Evolutionary conservation across 768 basidiomycete genomes (phyloP).

Genomic region (Naganishia antarctica): DNA sequence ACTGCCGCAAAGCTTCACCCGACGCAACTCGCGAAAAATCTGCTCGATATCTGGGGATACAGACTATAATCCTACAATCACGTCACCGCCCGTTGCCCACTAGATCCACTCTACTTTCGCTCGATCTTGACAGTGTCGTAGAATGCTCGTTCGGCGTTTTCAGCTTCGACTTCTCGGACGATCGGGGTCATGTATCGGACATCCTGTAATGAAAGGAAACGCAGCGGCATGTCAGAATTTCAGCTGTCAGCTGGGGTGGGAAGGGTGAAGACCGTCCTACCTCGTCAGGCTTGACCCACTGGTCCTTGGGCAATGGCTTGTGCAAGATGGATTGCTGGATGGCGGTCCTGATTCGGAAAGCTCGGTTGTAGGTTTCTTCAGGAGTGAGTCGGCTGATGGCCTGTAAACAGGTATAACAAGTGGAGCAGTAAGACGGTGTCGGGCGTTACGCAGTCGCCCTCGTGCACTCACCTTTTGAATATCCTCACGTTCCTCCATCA

Average conservation of each 20-base stretch:
- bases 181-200: constrained; percentile 78
- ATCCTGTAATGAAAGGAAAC: constrained; percentile 58
- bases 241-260: no score
- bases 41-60: constrained; percentile 16
- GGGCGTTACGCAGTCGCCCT: no score
- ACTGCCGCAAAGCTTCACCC: no score
- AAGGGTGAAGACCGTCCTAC: constrained; percentile 56
- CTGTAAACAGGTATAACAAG: constrained; percentile 51
- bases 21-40: neutral
- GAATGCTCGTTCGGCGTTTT: constrained; percentile 67
- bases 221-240: neutral
- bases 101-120: constrained; percentile 54
- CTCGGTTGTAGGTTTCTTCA: constrained; percentile 79
- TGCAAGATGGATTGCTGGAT: constrained; percentile 71
- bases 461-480: constrained; percentile 45
- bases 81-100: neutral
- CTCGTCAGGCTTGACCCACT: constrained; percentile 72
- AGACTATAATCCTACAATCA: constrained; percentile 21
- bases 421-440: no score
- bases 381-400: constrained; percentile 75
- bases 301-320: constrained; percentile 68
- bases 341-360: constrained; percentile 72
- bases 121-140: constrained; percentile 77
- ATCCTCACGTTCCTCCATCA: constrained; percentile 45
- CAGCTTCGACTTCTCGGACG: constrained; percentile 65